A percentile compares a stretch with the other conserved stretches of the same genome.
Evolutionary conservation across 2,329 filamentous ascomycete genomes (phyloP).

Genomic region (Fusarium tricinctum): DNA sequence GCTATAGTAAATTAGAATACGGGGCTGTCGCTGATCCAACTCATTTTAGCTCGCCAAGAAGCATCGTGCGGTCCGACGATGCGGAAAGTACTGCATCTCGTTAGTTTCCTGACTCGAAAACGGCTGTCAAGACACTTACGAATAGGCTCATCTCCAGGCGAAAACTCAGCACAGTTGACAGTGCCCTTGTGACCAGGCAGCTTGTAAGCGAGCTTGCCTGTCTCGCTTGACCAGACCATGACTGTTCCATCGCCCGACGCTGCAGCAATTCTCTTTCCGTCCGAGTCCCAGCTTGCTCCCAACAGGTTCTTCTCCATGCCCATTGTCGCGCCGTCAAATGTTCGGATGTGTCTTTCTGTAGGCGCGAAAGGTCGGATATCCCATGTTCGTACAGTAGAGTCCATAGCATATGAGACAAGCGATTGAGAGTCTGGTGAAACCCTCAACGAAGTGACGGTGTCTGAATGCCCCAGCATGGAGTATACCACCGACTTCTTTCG

Average conservation of each 20-base stretch:
- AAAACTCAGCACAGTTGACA: constrained; percentile 94
- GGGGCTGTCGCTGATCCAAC: constrained; percentile 60
- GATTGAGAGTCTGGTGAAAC: constrained; percentile 95
- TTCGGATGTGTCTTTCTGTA: constrained; percentile 84
- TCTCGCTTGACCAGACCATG: constrained; percentile 89
- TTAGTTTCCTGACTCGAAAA: constrained; percentile 51
- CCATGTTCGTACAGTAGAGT: constrained; percentile 95
- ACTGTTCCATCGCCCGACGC: constrained; percentile 92
- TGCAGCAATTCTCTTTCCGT: constrained; percentile 87
- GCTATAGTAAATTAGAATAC: constrained; percentile 27
- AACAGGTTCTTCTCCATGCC: constrained; percentile 94
- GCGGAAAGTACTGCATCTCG: constrained; percentile 80
- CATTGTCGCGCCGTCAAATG: constrained; percentile 90
- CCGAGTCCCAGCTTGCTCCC: constrained; percentile 88
- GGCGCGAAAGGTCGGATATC: constrained; percentile 96
- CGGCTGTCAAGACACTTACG: constrained; percentile 69
- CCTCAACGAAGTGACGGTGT: constrained; percentile 90
- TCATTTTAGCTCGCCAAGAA: constrained; percentile 81
- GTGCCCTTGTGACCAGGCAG: constrained; percentile 94
- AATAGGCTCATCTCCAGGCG: constrained; percentile 85
- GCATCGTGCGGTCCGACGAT: constrained; percentile 88
- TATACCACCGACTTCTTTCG: constrained; percentile 92
- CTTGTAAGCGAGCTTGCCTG: constrained; percentile 94
- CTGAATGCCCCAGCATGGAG: constrained; percentile 87
- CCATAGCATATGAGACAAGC: constrained; percentile 91